phyloP scores from a whole-genome alignment of 2,329 filamentous ascomycete species.

The Colletotrichum sp. region DNA sequence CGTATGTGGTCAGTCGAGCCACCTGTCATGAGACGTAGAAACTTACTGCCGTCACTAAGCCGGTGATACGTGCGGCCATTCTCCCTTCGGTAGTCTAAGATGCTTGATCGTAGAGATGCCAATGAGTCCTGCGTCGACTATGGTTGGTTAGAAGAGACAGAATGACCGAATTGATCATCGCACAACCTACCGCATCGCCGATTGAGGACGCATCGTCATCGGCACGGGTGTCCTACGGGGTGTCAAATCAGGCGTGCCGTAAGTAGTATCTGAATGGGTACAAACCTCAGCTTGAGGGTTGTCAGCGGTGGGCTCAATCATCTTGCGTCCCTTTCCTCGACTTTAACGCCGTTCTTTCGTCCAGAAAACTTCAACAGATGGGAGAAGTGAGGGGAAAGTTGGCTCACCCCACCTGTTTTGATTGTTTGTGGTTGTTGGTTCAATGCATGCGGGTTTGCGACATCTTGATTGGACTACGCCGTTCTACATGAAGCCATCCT shows the following conservation, averaged over 20 bases:
- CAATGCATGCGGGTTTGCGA: neutral
- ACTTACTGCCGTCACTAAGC: constrained; percentile 28
- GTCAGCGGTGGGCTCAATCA: neutral
- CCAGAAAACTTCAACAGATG: neutral
- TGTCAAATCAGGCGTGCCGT: neutral
- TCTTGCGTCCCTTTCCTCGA: neutral
- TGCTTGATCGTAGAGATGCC: constrained; percentile 10
- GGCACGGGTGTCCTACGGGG: neutral
- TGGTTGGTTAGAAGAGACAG: neutral
- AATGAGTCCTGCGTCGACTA: neutral
- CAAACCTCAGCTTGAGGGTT: neutral
- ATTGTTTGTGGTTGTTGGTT: neutral
- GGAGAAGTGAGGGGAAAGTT: neutral
- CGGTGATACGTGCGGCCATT: constrained; percentile 21
- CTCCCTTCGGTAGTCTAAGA: constrained; percentile 2
- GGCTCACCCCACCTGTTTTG: neutral
- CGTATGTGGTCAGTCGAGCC: fast-evolving
- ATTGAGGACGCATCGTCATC: neutral
- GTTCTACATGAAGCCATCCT: neutral
- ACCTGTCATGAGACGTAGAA: neutral
- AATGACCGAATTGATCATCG: neutral
- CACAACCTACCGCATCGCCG: neutral
- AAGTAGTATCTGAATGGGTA: neutral
- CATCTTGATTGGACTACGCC: neutral
- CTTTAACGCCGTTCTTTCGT: neutral